Percentiles rank a stretch among this genome's conserved stretches.
Conservation (phyloP, 1,284 basidiomycete species). For the Leccinum fallax region DNA sequence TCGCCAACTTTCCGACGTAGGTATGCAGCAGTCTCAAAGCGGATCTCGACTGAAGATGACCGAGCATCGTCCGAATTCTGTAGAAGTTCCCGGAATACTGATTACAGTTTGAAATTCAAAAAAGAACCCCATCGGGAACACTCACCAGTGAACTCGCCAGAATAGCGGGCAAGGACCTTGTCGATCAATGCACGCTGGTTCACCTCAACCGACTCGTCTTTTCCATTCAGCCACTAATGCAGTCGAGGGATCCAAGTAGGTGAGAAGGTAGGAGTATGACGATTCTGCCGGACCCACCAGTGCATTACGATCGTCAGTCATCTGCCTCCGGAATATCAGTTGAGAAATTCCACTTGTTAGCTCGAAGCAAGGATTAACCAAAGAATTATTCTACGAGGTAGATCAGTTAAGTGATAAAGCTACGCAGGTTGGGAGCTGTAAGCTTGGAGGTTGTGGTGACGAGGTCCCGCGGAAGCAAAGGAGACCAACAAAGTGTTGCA, state of each 20-base stretch:
- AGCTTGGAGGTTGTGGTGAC: background rate
- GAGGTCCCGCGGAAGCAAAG: background rate
- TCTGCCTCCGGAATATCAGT: background rate
- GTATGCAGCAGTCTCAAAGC: conserved; percentile 58
- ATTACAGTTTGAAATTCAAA: background rate
- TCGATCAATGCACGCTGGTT: conserved; percentile 94
- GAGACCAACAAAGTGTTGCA: background rate
- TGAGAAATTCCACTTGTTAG: background rate
- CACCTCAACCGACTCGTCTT: conserved; percentile 88
- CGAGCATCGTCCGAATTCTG: conserved; percentile 96
- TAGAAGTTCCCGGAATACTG: conserved; percentile 88
- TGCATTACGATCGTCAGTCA: conserved; percentile 16
- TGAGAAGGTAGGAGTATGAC: background rate
- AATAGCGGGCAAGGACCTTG: conserved; percentile 92
- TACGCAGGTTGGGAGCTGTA: background rate
- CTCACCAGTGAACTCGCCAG: conserved; percentile 84
- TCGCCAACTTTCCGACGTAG: conserved; percentile 42
- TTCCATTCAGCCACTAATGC: conserved; percentile 65
- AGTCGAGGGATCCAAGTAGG: background rate
- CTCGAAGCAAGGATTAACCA: background rate
- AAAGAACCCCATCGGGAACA: background rate
- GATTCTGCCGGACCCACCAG: conserved; percentile 8
- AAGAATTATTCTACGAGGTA: background rate
- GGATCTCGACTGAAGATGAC: conserved; percentile 77
- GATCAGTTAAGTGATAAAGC: background rate